Evolutionary conservation across 2,329 filamentous ascomycete genomes (phyloP).

Genomic region (Xylaria sp.): DNA sequence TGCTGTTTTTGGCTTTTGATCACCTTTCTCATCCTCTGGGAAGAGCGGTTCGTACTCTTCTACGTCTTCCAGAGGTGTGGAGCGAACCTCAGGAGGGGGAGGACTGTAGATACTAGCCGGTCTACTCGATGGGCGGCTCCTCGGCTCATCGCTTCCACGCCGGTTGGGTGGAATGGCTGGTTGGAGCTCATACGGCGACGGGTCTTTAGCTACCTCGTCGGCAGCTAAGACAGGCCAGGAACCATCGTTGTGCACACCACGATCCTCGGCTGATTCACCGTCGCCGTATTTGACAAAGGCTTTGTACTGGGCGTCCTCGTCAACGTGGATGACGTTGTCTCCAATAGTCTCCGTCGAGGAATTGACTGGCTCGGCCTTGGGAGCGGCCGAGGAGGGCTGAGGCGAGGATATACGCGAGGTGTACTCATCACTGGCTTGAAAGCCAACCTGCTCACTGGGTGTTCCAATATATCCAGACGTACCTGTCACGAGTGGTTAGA

Average conservation of each 20-base stretch:
- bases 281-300: slow-evolving; percentile 59
- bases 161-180: slow-evolving; percentile 85
- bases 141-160: slow-evolving; percentile 67
- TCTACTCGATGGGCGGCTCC: slow-evolving; percentile 73
- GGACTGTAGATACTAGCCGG: slow-evolving; percentile 72
- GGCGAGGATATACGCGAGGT: slow-evolving; percentile 80
- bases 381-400: slow-evolving; percentile 60
- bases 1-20: slow-evolving; percentile 53
- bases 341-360: slow-evolving; percentile 48
- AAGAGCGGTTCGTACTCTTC: slow-evolving; percentile 97
- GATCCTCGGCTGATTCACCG: slow-evolving; percentile 59
- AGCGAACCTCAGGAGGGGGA: slow-evolving; percentile 64
- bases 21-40: slow-evolving; percentile 74
- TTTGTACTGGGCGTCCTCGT: slow-evolving; percentile 67
- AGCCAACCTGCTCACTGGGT: slow-evolving; percentile 91
- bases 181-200: slow-evolving; percentile 73
- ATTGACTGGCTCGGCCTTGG: slow-evolving; percentile 52
- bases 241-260: slow-evolving; percentile 68
- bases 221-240: slow-evolving; percentile 85
- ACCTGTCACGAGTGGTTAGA: slow-evolving; percentile 61
- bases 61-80: slow-evolving; percentile 84
- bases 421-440: slow-evolving; percentile 87
- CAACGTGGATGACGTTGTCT: slow-evolving; percentile 79
- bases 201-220: slow-evolving; percentile 84
- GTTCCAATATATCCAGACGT: slow-evolving; percentile 75